These are phyloP conservation scores for Dothideomycetes sp. DNA, from an alignment of 2,329 filamentous ascomycete species.

Conservation along the genomic window DNA sequence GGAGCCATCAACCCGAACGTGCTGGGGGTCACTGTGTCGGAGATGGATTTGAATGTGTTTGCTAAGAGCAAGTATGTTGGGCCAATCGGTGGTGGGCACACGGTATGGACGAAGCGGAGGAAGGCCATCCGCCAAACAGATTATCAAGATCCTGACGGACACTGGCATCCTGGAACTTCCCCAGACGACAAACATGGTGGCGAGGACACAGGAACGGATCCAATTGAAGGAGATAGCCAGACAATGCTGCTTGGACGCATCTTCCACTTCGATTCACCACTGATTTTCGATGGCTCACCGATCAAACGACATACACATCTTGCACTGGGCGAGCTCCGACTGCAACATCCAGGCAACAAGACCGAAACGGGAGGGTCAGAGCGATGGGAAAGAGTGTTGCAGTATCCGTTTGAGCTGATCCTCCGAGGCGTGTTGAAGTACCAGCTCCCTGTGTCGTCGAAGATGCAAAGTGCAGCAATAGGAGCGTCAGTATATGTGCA, in stretches of 20 bases:
- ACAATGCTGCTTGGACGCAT: constrained; percentile 91
- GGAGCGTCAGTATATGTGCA: constrained; percentile 29
- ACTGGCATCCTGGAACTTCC: constrained; percentile 10
- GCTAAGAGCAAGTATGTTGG: constrained; percentile 86
- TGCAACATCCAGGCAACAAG: constrained; percentile 74
- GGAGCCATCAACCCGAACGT: constrained; percentile 87
- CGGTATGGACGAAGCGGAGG: not conserved
- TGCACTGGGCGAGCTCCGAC: constrained; percentile 73
- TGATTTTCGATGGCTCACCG: constrained; percentile 83
- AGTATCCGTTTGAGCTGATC: constrained; percentile 88
- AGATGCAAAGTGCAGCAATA: constrained; percentile 40
- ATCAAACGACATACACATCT: constrained; percentile 62
- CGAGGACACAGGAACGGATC: constrained; percentile 49
- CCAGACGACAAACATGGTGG: too few species aligned
- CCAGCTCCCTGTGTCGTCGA: constrained; percentile 48
- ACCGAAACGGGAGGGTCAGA: constrained; percentile 72
- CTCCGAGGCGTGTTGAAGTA: constrained; percentile 88
- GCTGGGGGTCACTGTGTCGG: constrained; percentile 72
- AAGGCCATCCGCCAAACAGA: constrained; percentile 1
- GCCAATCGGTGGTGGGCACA: constrained; percentile 3
- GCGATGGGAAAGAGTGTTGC: constrained; percentile 81
- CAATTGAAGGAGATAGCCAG: constrained; percentile 50
- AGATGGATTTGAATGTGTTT: constrained; percentile 85
- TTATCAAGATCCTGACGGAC: constrained; percentile 12
- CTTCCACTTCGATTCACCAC: constrained; percentile 71